A percentile compares a stretch with the other conserved stretches of the same genome.
phyloP scores from a whole-genome alignment of 73 alveolate genomes.

The Paramecium primaurelia region DNA sequence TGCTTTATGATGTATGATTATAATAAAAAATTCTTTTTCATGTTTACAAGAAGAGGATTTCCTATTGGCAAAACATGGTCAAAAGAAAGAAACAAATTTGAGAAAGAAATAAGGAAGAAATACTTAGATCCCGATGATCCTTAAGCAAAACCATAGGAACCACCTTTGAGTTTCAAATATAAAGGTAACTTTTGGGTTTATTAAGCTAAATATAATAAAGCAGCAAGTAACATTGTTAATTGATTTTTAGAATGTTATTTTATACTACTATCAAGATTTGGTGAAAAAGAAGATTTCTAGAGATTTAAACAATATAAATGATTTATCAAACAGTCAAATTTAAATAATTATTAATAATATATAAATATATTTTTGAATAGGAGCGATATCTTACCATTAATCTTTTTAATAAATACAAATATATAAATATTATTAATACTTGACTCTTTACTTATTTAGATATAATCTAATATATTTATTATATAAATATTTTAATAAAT shows the following conservation, averaged over 20 bases:
- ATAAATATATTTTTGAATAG: no score
- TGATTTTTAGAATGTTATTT: background rate
- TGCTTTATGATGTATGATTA: constrained; percentile 19
- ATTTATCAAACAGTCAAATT: no score
- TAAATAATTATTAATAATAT: no score
- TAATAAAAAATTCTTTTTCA: background rate
- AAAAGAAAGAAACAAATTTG: background rate
- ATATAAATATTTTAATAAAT: background rate
- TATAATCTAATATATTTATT: background rate
- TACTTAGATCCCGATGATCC: background rate
- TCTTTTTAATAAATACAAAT: no score
- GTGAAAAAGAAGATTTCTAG: background rate
- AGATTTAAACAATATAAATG: no score
- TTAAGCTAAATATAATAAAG: background rate
- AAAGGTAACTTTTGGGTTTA: background rate
- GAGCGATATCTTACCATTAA: no score
- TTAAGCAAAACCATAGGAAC: background rate
- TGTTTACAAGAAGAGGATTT: constrained; percentile 34
- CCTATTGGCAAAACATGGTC: constrained; percentile 10
- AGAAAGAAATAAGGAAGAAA: background rate
- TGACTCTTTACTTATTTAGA: no score
- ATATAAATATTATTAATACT: no score
- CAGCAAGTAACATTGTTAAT: background rate
- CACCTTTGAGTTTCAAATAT: background rate
- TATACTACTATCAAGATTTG: background rate